phyloP scores from a whole-genome alignment of 371 early-diverging fungal genomes.

The Neoconidiobolus thromboides region DNA sequence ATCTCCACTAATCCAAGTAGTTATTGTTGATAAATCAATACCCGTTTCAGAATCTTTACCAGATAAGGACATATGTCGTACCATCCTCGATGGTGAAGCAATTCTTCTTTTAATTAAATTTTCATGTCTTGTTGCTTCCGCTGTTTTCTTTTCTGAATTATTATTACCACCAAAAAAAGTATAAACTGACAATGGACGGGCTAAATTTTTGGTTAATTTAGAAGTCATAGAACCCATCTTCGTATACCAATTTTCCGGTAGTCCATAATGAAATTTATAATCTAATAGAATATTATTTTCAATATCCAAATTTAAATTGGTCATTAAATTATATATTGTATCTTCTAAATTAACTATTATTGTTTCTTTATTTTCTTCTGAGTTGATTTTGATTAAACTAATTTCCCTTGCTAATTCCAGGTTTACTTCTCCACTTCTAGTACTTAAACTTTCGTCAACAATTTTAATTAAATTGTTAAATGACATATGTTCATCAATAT shows the following conservation, averaged over 20 bases:
- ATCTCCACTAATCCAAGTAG: conserved; percentile 4
- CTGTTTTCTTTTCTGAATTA: neutral
- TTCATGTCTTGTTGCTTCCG: neutral
- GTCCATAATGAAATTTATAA: neutral
- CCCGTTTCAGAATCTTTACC: conserved; percentile 4
- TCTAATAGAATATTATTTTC: neutral
- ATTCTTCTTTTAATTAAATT: neutral
- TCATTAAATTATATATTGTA: neutral
- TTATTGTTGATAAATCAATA: neutral
- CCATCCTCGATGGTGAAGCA: neutral
- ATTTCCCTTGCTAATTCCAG: neutral
- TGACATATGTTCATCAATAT: neutral
- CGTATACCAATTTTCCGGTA: neutral
- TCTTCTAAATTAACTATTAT: neutral
- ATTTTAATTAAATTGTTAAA: neutral
- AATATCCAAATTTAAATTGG: neutral
- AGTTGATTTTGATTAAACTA: neutral
- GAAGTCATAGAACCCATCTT: conserved; percentile 3
- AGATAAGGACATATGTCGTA: conserved; percentile 1
- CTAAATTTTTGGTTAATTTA: neutral
- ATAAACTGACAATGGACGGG: conserved; percentile 6
- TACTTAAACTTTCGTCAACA: neutral
- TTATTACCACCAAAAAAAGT: conserved; percentile 4
- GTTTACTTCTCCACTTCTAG: neutral
- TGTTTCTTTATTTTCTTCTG: neutral